These are phyloP conservation scores for Boletus subluridellus DNA, from an alignment of 1,284 basidiomycete species.

Conservation along the genomic window DNA sequence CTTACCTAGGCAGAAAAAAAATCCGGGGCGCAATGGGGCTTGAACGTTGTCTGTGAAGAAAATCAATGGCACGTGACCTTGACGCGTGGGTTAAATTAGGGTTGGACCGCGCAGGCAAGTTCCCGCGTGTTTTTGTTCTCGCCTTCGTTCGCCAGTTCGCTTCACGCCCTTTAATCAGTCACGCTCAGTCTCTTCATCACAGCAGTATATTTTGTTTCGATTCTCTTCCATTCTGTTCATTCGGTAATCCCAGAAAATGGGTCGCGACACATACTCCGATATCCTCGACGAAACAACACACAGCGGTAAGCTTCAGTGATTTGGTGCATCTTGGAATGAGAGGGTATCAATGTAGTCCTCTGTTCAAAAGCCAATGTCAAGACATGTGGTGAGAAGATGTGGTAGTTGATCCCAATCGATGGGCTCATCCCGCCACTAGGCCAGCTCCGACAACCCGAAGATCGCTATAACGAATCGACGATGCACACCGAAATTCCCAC, in stretches of 20 bases:
- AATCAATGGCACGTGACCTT: constrained; percentile 32
- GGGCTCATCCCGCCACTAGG: constrained; percentile 15
- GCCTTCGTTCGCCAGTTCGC: constrained; percentile 10
- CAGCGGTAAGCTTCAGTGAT: constrained; percentile 15
- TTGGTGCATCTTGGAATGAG: background rate
- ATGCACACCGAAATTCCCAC: background rate
- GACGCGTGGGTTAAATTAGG: constrained; percentile 36
- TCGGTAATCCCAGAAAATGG: constrained; percentile 17
- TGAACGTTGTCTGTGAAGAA: background rate
- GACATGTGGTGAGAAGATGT: constrained; percentile 14
- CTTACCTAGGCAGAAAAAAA: constrained; percentile 8
- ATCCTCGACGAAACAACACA: constrained; percentile 5
- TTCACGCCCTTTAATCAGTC: constrained; percentile 19
- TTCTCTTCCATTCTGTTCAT: background rate
- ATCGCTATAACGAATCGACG: constrained; percentile 3
- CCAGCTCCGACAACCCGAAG: constrained; percentile 12
- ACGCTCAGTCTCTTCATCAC: constrained; percentile 12
- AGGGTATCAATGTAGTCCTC: background rate
- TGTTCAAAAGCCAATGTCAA: constrained; percentile 7
- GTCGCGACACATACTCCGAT: constrained; percentile 27
- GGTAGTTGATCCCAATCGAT: background rate
- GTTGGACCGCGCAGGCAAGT: background rate
- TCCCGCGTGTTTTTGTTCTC: constrained; percentile 26
- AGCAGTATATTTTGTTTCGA: constrained; percentile 2
- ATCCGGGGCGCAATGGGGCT: constrained; percentile 5